Base-by-base conservation (phyloP, 108 stramenopile species). In the Aurantiochytrium sp. region DNA sequence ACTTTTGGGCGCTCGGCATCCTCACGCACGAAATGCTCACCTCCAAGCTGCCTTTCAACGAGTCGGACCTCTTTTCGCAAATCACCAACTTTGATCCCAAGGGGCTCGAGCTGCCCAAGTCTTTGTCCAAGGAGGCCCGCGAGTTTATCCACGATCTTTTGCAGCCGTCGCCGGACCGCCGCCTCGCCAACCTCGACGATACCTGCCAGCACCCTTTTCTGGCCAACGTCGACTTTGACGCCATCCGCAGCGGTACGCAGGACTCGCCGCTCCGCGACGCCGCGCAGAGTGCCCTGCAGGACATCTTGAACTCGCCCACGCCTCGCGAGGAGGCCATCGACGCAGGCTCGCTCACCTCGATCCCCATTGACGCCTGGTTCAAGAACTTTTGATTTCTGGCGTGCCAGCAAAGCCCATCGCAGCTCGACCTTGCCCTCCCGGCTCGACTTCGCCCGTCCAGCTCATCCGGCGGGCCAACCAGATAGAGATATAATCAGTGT, bases 1-100 rank as follows among this genome's bases (percentile, higher is more conserved):
- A 99, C 89, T 99, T 97, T 97, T 99, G 98, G 98, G 95, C 95
- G 87, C 92, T 98, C 21, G 98, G 98, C 17, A 97, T 98, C 3
- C 93, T 99, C 32, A 89, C 98, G 52, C 98, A 96, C 88, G 98
- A 98, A 90, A 99, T 99, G 98, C 92, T 98, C 12, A 96, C 97
- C 0, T 96, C 97, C 24, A 85, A 87, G 42, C 90, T 93, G 30
- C 94, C 94, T 30, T 94, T 93, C 24, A 81, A 41, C 42, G 73
- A 81, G 73, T 12, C 21, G 3, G 73, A 81, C 65, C 92, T 92
- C 15, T 93, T 94, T 48, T 81, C 73, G 30, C 42, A 81, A 24
- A 81, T 81, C 45, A 27, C 73, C 15, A 81, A 81, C 73, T 81
- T 81, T 48, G 42, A 81, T 1, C 73, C 45, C 10, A 81, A 24